Conservation (phyloP, 2,329 filamentous ascomycete species). For the Apiospora kogelbergensis region DNA sequence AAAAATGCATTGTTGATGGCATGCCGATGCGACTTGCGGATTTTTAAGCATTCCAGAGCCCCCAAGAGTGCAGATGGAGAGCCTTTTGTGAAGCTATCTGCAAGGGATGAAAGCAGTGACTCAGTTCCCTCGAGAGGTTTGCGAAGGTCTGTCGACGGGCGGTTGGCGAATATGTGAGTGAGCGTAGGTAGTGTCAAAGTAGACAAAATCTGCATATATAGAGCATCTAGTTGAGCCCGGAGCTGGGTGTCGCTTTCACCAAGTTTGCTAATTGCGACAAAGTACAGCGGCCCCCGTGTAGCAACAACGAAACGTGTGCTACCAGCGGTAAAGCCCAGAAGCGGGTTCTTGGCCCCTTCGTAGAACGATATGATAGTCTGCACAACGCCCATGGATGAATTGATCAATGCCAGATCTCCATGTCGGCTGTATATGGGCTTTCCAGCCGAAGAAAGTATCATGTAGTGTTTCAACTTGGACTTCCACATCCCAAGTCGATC, state of each 20-base stretch:
- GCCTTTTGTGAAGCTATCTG: constrained; percentile 91
- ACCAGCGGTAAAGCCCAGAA: constrained; percentile 85
- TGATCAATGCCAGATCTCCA: constrained; percentile 85
- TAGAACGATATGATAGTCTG: constrained; percentile 99
- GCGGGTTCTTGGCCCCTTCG: constrained; percentile 72
- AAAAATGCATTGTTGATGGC: constrained; percentile 85
- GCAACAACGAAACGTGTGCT: constrained; percentile 82
- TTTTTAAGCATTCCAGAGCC: constrained; percentile 87
- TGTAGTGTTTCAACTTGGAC: constrained; percentile 92
- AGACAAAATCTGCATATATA: constrained; percentile 98
- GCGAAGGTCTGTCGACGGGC: constrained; percentile 91
- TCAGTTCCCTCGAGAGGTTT: constrained; percentile 91
- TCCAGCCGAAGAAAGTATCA: constrained; percentile 92
- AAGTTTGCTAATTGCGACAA: constrained; percentile 89
- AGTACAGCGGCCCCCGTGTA: constrained; percentile 83
- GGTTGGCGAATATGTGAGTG: constrained; percentile 81
- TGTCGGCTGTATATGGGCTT: constrained; percentile 98
- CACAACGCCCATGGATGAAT: constrained; percentile 90
- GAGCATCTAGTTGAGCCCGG: constrained; percentile 80
- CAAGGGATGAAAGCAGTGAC: constrained; percentile 82
- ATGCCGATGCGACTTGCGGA: constrained; percentile 84
- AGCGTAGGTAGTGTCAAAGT: constrained; percentile 88
- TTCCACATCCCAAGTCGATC: constrained; percentile 75
- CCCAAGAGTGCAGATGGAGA: constrained; percentile 87
- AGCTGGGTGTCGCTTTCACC: constrained; percentile 91